phyloP scores from a whole-genome alignment of 768 basidiomycete species.

The Kockovaella imperatae region DNA sequence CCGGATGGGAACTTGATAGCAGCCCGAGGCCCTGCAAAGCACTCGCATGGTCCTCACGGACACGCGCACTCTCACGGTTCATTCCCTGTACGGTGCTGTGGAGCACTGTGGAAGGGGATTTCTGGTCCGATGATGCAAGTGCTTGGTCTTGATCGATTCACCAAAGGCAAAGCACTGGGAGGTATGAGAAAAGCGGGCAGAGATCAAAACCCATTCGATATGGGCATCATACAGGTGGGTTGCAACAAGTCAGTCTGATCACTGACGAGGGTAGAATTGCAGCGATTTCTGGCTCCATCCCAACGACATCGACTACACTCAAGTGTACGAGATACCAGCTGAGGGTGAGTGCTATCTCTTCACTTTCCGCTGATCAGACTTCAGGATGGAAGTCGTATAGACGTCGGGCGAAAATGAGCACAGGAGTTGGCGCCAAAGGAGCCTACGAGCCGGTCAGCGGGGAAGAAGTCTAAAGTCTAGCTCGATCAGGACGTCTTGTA shows the following conservation, averaged over 20 bases:
- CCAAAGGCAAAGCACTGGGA: slow-evolving; percentile 77
- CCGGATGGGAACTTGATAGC: slow-evolving; percentile 12
- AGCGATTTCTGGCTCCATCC: slow-evolving; percentile 91
- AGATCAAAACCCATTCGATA: slow-evolving; percentile 84
- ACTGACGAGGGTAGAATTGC: slow-evolving; percentile 38
- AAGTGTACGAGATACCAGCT: slow-evolving; percentile 75
- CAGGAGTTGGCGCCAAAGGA: slow-evolving; percentile 6
- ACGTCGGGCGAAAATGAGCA: slow-evolving; percentile 15
- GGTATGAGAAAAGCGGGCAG: slow-evolving; percentile 70
- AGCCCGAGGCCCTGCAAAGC: too few relatives aligned
- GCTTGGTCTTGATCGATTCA: slow-evolving; percentile 89
- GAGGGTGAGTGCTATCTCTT: slow-evolving; percentile 52
- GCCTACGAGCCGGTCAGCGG: slow-evolving; percentile 21
- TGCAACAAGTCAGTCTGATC: background rate
- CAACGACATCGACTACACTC: slow-evolving; percentile 78
- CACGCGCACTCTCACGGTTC: slow-evolving; percentile 21
- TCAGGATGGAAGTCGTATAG: slow-evolving; percentile 33
- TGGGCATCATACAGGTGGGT: slow-evolving; percentile 52
- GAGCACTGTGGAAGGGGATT: slow-evolving; percentile 7
- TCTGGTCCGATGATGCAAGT: slow-evolving; percentile 64
- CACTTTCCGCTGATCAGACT: background rate
- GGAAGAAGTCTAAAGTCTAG: slow-evolving; percentile 20
- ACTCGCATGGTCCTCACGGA: background rate
- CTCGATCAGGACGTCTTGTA: too few relatives aligned
- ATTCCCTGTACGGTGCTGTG: slow-evolving; percentile 4